A percentile compares a stretch with the other conserved stretches of the same genome.
Conservation (phyloP, 2,329 filamentous ascomycete genomes). For the Myriosclerotinia duriaeana region DNA sequence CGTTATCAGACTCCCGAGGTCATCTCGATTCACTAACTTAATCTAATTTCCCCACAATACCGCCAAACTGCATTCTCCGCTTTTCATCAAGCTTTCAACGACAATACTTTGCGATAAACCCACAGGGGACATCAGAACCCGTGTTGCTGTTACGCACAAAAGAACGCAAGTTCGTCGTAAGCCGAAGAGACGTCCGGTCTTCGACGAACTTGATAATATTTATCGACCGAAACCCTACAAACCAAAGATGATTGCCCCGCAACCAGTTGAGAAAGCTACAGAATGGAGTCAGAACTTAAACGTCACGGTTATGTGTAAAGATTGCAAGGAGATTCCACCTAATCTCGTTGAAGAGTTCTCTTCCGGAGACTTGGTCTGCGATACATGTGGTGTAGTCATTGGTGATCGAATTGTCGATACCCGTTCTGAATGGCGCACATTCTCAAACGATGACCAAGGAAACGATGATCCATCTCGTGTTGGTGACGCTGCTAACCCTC, state of each 20-base stretch:
- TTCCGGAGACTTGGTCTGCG: slow-evolving; percentile 88
- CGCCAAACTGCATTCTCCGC: slow-evolving; percentile 71
- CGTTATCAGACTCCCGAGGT: slow-evolving; percentile 26
- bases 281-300: slow-evolving; percentile 70
- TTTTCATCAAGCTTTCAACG: slow-evolving; percentile 60
- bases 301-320: slow-evolving; percentile 79
- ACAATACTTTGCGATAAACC: slow-evolving; percentile 44
- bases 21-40: slow-evolving; percentile 23
- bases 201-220: slow-evolving; percentile 47
- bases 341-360: slow-evolving; percentile 92
- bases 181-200: slow-evolving; percentile 44
- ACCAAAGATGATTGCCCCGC: slow-evolving; percentile 50
- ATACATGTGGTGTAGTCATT: slow-evolving; percentile 85
- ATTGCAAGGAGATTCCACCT: slow-evolving; percentile 90
- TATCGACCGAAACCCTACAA: slow-evolving; percentile 46
- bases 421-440: slow-evolving; percentile 97
- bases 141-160: slow-evolving; percentile 38
- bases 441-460: slow-evolving; percentile 96
- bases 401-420: slow-evolving; percentile 91
- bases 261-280: slow-evolving; percentile 31
- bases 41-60: slow-evolving; percentile 36
- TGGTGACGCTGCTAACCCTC: slow-evolving; percentile 85
- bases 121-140: slow-evolving; percentile 38
- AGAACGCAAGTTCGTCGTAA: slow-evolving; percentile 42
- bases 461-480: slow-evolving; percentile 98